Evolutionary conservation across 2,329 filamentous ascomycete species (phyloP).

Genomic region (Orbilia brochopaga): DNA sequence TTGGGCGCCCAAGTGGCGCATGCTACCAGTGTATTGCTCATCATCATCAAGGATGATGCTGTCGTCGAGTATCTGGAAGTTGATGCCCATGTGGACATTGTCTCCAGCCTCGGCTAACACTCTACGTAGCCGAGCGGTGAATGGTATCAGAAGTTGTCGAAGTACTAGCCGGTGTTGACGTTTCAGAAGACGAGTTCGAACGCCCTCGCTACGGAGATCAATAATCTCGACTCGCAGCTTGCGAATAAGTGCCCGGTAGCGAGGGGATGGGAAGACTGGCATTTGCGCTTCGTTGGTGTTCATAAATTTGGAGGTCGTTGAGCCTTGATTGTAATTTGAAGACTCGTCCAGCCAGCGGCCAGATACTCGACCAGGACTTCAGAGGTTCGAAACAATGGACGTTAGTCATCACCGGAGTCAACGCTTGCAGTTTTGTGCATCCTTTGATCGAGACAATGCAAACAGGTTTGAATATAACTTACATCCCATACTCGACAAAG

Average conservation of each 20-base stretch:
- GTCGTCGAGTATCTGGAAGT: constrained; percentile 3
- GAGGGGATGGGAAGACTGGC: constrained; percentile 28
- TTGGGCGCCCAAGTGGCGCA: constrained; percentile 3
- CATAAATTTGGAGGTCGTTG: constrained; percentile 14
- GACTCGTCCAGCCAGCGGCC: constrained; percentile 1
- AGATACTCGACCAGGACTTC: not conserved
- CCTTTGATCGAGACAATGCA: too few relatives aligned
- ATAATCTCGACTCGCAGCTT: constrained; percentile 37
- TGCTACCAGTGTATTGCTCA: too few relatives aligned
- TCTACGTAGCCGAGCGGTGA: constrained; percentile 18
- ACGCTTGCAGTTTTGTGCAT: too few relatives aligned
- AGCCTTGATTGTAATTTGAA: constrained; percentile 26
- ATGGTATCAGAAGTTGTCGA: constrained; percentile 26
- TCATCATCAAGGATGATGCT: not conserved
- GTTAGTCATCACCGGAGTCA: too few relatives aligned
- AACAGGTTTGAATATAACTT: constrained; percentile 5
- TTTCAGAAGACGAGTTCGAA: constrained; percentile 10
- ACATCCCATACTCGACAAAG: constrained; percentile 21
- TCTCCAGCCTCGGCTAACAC: constrained; percentile 11
- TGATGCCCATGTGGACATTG: constrained; percentile 34
- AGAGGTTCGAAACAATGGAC: too few relatives aligned
- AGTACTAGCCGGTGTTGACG: constrained; percentile 14
- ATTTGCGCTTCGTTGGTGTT: constrained; percentile 18
- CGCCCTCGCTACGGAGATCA: constrained; percentile 11
- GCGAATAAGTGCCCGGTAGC: constrained; percentile 27